Evolutionary conservation across 2,329 filamentous ascomycete genomes (phyloP).

Genomic region (Beauveria asiatica): DNA sequence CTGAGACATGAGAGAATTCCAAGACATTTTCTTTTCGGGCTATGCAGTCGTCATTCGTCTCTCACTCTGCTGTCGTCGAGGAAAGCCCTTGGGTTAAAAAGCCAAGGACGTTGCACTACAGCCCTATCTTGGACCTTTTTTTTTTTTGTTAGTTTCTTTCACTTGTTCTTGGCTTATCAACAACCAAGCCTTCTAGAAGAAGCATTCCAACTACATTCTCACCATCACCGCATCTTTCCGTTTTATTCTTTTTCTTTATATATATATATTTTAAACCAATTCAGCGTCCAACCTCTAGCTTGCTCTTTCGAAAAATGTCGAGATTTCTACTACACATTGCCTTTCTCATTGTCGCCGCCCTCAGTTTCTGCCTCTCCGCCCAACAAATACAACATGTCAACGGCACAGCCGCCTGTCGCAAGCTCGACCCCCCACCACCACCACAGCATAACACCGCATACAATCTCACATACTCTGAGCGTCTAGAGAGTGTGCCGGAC

Average conservation of each 20-base stretch:
- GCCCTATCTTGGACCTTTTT: background rate
- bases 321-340: background rate
- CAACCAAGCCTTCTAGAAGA: background rate
- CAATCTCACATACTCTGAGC: background rate
- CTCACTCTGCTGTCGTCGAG: background rate
- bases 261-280: too few relatives aligned
- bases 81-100: background rate
- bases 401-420: background rate
- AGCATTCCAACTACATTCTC: too few relatives aligned
- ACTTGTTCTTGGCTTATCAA: background rate
- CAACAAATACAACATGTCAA: background rate
- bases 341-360: background rate
- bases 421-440: background rate
- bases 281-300: background rate
- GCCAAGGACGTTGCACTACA: background rate
- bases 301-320: background rate
- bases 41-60: constrained; percentile 2
- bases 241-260: too few relatives aligned
- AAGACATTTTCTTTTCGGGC: background rate
- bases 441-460: background rate
- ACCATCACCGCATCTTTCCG: too few relatives aligned
- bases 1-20: constrained; percentile 1
- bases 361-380: constrained; percentile 5
- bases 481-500: background rate
- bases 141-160: background rate